phyloP scores from a whole-genome alignment of 2,329 filamentous ascomycete species.

The Aspergillus sp. region DNA sequence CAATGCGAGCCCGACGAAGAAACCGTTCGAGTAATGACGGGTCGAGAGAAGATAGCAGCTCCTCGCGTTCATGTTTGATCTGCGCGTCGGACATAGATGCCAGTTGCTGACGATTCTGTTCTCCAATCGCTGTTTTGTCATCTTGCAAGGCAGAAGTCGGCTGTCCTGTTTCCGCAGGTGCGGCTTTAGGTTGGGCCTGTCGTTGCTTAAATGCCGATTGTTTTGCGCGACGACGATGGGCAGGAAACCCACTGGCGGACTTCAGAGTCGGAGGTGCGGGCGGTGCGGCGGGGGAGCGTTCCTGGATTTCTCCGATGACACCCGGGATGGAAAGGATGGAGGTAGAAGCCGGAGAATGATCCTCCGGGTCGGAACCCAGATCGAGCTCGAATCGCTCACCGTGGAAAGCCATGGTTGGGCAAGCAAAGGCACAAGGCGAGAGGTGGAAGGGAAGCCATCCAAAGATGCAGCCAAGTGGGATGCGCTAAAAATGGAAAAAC shows the following conservation, averaged over 20 bases:
- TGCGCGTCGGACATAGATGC: constrained; percentile 77
- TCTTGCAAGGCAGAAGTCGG: constrained; percentile 26
- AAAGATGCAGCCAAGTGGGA: constrained; percentile 1
- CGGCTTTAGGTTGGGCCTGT: constrained; percentile 15
- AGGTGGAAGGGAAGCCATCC: constrained; percentile 8
- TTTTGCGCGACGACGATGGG: constrained; percentile 73
- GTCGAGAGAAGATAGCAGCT: constrained; percentile 76
- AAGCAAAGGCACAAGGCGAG: constrained; percentile 1
- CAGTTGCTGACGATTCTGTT: constrained; percentile 74
- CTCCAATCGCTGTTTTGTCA: constrained; percentile 73
- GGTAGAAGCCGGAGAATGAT: constrained; percentile 1
- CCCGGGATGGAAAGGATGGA: constrained; percentile 27
- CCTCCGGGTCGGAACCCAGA: constrained; percentile 45
- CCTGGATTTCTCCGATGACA: constrained; percentile 73
- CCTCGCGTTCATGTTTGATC: constrained; percentile 75
- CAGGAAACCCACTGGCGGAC: constrained; percentile 81
- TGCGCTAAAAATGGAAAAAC: constrained; percentile 4
- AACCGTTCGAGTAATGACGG: constrained; percentile 74
- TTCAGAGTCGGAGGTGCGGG: constrained; percentile 48
- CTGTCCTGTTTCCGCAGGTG: constrained; percentile 1
- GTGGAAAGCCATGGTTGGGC: constrained; percentile 47
- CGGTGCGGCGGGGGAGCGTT: constrained; percentile 60
- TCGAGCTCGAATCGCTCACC: constrained; percentile 64
- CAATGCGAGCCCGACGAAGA: constrained; percentile 72
- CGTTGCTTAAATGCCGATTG: constrained; percentile 79